These are phyloP conservation scores for Mucor sp. DNA, from an alignment of 371 early-diverging fungal species.

Conservation along the genomic window DNA sequence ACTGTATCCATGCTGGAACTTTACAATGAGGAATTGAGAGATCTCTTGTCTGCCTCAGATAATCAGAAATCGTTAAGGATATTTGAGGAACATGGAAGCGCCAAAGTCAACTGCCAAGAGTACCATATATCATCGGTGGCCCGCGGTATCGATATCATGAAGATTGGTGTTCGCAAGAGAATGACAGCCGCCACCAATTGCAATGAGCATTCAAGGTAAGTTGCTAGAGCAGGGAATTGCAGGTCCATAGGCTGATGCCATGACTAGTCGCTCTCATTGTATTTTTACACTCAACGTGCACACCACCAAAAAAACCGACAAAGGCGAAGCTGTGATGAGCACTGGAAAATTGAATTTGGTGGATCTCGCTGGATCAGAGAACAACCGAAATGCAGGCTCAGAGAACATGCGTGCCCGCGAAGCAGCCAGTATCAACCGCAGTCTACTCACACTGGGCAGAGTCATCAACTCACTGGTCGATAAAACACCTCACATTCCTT, in stretches of 20 bases:
- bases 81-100: constrained; percentile 72
- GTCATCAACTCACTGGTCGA: constrained; percentile 93
- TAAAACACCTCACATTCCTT: constrained; percentile 85
- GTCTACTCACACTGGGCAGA: constrained; percentile 89
- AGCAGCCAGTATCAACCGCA: constrained; percentile 90
- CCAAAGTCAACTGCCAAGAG: constrained; percentile 86
- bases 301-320: constrained; percentile 74
- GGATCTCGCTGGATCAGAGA: constrained; percentile 98
- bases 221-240: not conserved
- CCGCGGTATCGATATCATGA: constrained; percentile 78
- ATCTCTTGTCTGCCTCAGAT: constrained; percentile 71
- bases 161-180: constrained; percentile 76
- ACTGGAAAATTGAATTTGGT: constrained; percentile 95
- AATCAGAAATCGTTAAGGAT: constrained; percentile 51
- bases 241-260: too few relatives aligned
- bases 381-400: constrained; percentile 90
- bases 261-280: constrained; percentile 86
- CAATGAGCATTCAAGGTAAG: constrained; percentile 86
- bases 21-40: constrained; percentile 98
- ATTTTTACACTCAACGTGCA: constrained; percentile 91
- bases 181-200: constrained; percentile 88
- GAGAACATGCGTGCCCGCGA: constrained; percentile 88
- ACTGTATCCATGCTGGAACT: constrained; percentile 93
- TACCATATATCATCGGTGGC: constrained; percentile 65
- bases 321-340: constrained; percentile 83